Conservation (phyloP, 768 basidiomycete genomes). For the Boletus vinaceobasis region DNA sequence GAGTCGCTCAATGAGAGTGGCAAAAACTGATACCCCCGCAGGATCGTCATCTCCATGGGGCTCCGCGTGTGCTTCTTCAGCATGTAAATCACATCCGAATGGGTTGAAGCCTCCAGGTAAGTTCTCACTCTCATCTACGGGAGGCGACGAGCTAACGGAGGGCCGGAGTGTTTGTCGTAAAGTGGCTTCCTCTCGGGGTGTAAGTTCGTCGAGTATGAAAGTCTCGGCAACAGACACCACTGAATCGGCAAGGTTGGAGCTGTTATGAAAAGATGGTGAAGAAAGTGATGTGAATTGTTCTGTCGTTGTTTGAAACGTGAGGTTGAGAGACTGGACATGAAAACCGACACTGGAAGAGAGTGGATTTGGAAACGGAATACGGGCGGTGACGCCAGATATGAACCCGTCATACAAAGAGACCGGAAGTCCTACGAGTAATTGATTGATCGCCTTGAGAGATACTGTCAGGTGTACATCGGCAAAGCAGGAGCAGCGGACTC, state of each 20-base stretch:
- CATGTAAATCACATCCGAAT: conserved; percentile 34
- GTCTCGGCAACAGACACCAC: conserved; percentile 82
- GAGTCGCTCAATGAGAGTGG: conserved; percentile 73
- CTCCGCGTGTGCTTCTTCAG: conserved; percentile 35
- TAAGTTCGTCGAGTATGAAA: conserved; percentile 82
- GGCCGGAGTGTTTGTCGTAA: conserved; percentile 67
- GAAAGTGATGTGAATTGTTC: conserved; percentile 14
- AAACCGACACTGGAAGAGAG: conserved; percentile 70
- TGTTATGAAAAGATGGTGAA: conserved; percentile 12
- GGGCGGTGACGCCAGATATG: conserved; percentile 70
- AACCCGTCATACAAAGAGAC: conserved; percentile 66
- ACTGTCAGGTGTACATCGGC: conserved; percentile 14
- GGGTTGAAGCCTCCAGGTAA: conserved; percentile 69
- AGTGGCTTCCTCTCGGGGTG: conserved; percentile 63
- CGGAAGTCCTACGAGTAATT: conserved; percentile 61
- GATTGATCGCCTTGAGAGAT: conserved; percentile 69
- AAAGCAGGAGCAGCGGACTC: conserved; percentile 27
- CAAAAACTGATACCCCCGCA: conserved; percentile 75
- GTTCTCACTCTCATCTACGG: conserved; percentile 37
- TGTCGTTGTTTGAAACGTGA: conserved; percentile 53
- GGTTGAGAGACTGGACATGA: conserved; percentile 63
- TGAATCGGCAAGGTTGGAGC: conserved; percentile 63
- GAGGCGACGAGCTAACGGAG: conserved; percentile 30
- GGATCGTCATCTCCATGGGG: conserved; percentile 51
- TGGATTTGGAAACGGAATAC: conserved; percentile 84